Evolutionary conservation across 2,329 filamentous ascomycete genomes (phyloP), one percentile per base, ranked within the genome.

Genomic region (Colletotrichum tanaceti): DNA sequence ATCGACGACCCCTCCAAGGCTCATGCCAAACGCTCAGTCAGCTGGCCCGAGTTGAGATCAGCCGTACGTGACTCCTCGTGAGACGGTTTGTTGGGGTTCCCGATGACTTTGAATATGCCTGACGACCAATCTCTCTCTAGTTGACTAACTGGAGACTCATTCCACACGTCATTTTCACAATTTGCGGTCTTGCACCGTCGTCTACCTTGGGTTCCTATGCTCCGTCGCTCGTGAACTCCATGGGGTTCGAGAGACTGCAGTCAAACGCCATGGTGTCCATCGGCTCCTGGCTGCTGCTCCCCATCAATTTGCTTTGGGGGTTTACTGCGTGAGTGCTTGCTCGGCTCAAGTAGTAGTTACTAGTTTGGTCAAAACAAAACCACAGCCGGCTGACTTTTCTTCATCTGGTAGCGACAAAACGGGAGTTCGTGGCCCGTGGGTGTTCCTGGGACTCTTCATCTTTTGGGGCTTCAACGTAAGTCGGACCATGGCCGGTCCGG

Each of bases 71-170:
- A n/a, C n/a, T n/a, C n/a, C n/a, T n/a, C n/a, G n/a, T n/a, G n/a
- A 46, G 69, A 28, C 18, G 32, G 7, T 32, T 44, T n/a, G n/a
- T n/a, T n/a, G n/a, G 32, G 10, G 18, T 32, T 62, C 14, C 28
- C 14, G 16, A 11, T 2, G 20, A 11, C 13, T 16, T 46, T 9
- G 0, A 16, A 43, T 4, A 39, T n/a, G n/a, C n/a, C 65, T 71
- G 11, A 71, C 41, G 11, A 71, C 46, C 11, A 1, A 10, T 5
- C 24, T n/a, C 16, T 5, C 24, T n/a, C 16, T 52, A 80, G 76
- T 72, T 80, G 18, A 78, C 77, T 16, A 80, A 80, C 71, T 80
- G 77, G 79, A 75, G 70, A 22, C 73, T 81, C 7, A 68, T 80
- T 9, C 75, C 78, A 4, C 79, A 81, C 53, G 46, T 80, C 41